A percentile compares a stretch with the other conserved stretches of the same genome.
phyloP scores from a whole-genome alignment of 345 rosid genomes.

The Salix viminalis region DNA sequence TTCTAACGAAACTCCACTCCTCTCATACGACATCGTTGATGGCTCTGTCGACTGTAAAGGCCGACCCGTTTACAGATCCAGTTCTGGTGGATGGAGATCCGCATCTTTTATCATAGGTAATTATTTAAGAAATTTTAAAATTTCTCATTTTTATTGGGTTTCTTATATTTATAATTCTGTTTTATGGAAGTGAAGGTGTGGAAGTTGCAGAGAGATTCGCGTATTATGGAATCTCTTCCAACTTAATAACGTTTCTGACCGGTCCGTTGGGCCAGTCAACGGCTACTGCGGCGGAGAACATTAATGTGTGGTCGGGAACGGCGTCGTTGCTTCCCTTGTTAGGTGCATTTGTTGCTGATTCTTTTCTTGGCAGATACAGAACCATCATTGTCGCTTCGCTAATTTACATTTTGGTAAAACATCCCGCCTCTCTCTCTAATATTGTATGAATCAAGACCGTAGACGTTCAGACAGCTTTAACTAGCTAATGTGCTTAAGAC shows the following conservation, averaged over 20 bases:
- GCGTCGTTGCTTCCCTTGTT: slow-evolving; percentile 20
- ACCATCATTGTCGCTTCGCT: slow-evolving; percentile 20
- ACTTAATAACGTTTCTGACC: slow-evolving; percentile 22
- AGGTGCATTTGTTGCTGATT: slow-evolving; percentile 25
- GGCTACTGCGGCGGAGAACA: slow-evolving; percentile 26
- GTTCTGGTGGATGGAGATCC: slow-evolving; percentile 24
- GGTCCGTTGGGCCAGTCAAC: slow-evolving; percentile 28
- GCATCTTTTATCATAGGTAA: slow-evolving; percentile 8
- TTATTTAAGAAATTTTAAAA: too few species aligned
- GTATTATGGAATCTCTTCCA: slow-evolving; percentile 18
- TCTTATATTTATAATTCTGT: not conserved
- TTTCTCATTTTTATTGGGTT: not conserved
- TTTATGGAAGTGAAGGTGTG: slow-evolving; percentile 1
- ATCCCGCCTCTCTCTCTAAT: not conserved
- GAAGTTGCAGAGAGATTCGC: slow-evolving; percentile 26
- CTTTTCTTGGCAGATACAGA: slow-evolving; percentile 25
- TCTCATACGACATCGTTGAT: slow-evolving; percentile 15
- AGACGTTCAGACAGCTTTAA: too few species aligned
- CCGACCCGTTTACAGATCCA: slow-evolving; percentile 11
- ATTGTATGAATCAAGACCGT: not conserved
- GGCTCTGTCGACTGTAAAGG: slow-evolving; percentile 13
- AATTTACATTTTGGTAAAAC: slow-evolving; percentile 16
- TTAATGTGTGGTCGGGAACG: slow-evolving; percentile 16
- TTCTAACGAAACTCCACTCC: not conserved
- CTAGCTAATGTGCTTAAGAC: too few species aligned